Conservation (phyloP, 1,139 yeast species). For the Taphrina deformans region DNA sequence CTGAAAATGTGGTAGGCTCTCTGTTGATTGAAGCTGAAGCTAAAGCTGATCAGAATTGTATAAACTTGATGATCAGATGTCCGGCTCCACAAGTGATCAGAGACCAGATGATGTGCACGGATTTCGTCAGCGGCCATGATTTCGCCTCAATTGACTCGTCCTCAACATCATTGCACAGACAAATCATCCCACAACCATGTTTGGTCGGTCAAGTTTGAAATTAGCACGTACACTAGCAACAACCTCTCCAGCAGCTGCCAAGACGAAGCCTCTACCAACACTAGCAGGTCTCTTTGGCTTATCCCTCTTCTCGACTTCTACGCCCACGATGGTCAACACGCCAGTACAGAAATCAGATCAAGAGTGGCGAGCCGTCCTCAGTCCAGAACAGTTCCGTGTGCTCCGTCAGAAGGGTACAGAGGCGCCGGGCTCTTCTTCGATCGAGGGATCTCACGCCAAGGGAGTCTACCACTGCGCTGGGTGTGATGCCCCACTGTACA, state of each 20-base stretch:
- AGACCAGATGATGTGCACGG: background rate
- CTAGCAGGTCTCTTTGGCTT: constrained; percentile 30
- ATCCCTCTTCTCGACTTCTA: constrained; percentile 28
- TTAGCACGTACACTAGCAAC: constrained; percentile 2
- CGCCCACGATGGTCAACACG: constrained; percentile 17
- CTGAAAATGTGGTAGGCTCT: too few species aligned
- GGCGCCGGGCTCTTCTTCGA: constrained; percentile 74
- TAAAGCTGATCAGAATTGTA: background rate
- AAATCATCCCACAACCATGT: background rate
- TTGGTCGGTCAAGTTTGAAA: background rate
- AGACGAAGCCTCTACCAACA: constrained; percentile 29
- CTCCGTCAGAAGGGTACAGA: constrained; percentile 83
- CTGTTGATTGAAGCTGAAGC: too few species aligned
- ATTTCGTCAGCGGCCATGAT: constrained; percentile 13
- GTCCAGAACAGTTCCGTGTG: constrained; percentile 74
- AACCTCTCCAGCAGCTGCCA: constrained; percentile 4
- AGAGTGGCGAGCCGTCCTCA: constrained; percentile 79
- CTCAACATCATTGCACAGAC: background rate
- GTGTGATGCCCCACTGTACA: constrained; percentile 75
- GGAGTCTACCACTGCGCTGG: constrained; percentile 86
- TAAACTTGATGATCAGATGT: background rate
- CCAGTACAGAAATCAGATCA: constrained; percentile 51
- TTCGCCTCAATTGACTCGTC: constrained; percentile 5
- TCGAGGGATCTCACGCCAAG: constrained; percentile 50
- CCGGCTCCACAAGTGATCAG: constrained; percentile 14